These are phyloP conservation scores for Penicillium sp. DNA, from an alignment of 2,329 filamentous ascomycete species.

Conservation along the genomic window DNA sequence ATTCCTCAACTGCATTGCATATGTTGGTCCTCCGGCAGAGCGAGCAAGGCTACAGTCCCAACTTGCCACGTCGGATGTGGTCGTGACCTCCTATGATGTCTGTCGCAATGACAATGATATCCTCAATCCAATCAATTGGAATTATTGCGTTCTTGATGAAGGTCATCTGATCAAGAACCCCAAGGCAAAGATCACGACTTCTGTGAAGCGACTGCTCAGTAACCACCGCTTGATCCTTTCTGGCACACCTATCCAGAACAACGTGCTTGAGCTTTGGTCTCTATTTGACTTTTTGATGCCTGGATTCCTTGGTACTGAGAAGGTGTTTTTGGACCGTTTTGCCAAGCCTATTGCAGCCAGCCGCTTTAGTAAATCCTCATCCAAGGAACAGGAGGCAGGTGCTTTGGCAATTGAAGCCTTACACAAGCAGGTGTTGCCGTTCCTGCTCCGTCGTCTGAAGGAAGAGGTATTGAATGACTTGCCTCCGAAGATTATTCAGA, in stretches of 20 bases:
- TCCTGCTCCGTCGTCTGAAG: conserved; percentile 90
- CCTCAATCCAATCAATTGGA: conserved; percentile 80
- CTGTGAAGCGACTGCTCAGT: conserved; percentile 81
- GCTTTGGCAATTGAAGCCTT: conserved; percentile 95
- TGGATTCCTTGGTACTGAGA: conserved; percentile 90
- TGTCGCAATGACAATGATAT: conserved; percentile 92
- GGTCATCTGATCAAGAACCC: conserved; percentile 99
- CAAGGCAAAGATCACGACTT: conserved; percentile 88
- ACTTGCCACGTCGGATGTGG: conserved; percentile 76
- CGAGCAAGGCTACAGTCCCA: conserved; percentile 64
- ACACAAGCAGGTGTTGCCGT: conserved; percentile 95
- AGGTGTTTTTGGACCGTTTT: conserved; percentile 93
- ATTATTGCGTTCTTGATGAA: conserved; percentile 95
- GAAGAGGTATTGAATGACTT: conserved; percentile 96
- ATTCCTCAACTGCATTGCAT: conserved; percentile 82
- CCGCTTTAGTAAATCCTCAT: conserved; percentile 93
- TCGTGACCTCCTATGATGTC: conserved; percentile 97
- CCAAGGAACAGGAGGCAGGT: conserved; percentile 95
- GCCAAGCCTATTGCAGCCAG: conserved; percentile 93
- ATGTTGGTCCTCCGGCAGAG: conserved; percentile 82
- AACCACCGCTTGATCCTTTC: conserved; percentile 96
- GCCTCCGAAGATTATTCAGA: conserved; percentile 96
- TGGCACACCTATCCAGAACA: conserved; percentile 96
- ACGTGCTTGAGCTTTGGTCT: conserved; percentile 94
- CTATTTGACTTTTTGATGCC: conserved; percentile 99